Conservation (phyloP, 139 green algal species). For the Tetraselmis chui region DNA sequence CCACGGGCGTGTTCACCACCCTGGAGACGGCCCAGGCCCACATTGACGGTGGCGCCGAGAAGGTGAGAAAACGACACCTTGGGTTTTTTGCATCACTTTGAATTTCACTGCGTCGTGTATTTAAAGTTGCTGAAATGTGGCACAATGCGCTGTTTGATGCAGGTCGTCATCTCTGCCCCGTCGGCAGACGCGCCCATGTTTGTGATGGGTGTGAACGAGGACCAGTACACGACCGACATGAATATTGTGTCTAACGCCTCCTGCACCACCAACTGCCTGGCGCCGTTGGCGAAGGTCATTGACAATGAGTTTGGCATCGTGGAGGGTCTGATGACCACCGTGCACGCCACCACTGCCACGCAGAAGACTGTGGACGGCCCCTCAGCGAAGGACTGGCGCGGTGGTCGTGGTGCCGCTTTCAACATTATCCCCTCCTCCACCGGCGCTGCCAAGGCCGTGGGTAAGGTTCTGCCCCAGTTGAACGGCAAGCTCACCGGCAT, state of each 20-base stretch:
- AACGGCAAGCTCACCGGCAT: slow-evolving; percentile 99
- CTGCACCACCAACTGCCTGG: slow-evolving; percentile 97
- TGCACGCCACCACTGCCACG: slow-evolving; percentile 91
- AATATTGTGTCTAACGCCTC: slow-evolving; percentile 86
- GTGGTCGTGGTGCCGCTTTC: slow-evolving; percentile 71
- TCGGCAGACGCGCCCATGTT: slow-evolving; percentile 89
- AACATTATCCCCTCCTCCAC: slow-evolving; percentile 99
- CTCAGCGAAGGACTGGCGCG: slow-evolving; percentile 94
- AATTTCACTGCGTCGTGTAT: no score
- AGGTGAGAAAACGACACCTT: no score
- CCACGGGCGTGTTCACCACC: slow-evolving; percentile 90
- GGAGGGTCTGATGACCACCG: slow-evolving; percentile 91
- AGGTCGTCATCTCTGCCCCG: slow-evolving; percentile 90
- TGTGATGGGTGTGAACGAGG: slow-evolving; percentile 91
- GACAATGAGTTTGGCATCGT: slow-evolving; percentile 80
- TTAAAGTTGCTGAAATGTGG: no score
- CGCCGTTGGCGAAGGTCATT: slow-evolving; percentile 87
- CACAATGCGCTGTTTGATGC: background rate
- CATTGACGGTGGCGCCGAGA: slow-evolving; percentile 84
- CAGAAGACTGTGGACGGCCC: slow-evolving; percentile 94
- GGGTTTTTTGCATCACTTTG: no score
- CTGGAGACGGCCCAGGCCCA: slow-evolving; percentile 69
- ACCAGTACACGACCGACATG: slow-evolving; percentile 72
- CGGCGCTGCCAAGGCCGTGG: slow-evolving; percentile 85
- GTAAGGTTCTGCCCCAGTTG: slow-evolving; percentile 84